phyloP scores from a whole-genome alignment of 2,329 filamentous ascomycete species.

The Ceratocystis variospora region DNA sequence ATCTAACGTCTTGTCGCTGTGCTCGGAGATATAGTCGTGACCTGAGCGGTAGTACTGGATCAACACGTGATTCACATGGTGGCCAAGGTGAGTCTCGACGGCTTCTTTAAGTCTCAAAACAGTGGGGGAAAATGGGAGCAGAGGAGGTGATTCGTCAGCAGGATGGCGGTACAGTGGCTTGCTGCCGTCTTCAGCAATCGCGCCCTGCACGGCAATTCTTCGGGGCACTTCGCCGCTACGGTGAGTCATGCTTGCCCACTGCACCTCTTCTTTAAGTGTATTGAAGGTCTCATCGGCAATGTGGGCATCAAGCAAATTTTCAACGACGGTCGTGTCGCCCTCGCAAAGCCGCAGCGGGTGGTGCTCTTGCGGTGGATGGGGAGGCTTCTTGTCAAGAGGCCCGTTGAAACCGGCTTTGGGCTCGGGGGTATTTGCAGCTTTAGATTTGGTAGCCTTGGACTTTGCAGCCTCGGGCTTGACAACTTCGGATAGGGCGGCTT shows the following conservation, averaged over 20 bases:
- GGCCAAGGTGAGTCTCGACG: constrained; percentile 60
- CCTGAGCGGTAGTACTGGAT: constrained; percentile 89
- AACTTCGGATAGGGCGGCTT: background rate
- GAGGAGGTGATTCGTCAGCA: constrained; percentile 68
- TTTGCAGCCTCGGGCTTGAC: background rate
- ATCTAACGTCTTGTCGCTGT: constrained; percentile 93
- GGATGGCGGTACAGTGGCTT: constrained; percentile 93
- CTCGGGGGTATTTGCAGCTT: background rate
- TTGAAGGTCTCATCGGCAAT: constrained; percentile 51
- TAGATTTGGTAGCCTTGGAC: background rate
- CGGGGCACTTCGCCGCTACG: constrained; percentile 83
- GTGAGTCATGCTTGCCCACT: constrained; percentile 87
- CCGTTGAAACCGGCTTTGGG: background rate
- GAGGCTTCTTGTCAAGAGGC: background rate
- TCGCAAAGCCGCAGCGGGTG: constrained; percentile 44
- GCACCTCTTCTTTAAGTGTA: constrained; percentile 56
- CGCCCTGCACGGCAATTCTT: constrained; percentile 77
- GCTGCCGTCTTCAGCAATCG: constrained; percentile 51
- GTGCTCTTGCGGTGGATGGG: background rate
- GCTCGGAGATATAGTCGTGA: constrained; percentile 85
- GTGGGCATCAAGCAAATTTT: constrained; percentile 49
- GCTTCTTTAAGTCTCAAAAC: constrained; percentile 54
- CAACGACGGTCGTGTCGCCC: constrained; percentile 64
- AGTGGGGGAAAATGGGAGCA: constrained; percentile 60
- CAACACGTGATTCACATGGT: constrained; percentile 76